Percentiles rank a stretch among this genome's conserved stretches.
phyloP scores from a whole-genome alignment of 257 asterid species.

The Penstemon newberryi region DNA sequence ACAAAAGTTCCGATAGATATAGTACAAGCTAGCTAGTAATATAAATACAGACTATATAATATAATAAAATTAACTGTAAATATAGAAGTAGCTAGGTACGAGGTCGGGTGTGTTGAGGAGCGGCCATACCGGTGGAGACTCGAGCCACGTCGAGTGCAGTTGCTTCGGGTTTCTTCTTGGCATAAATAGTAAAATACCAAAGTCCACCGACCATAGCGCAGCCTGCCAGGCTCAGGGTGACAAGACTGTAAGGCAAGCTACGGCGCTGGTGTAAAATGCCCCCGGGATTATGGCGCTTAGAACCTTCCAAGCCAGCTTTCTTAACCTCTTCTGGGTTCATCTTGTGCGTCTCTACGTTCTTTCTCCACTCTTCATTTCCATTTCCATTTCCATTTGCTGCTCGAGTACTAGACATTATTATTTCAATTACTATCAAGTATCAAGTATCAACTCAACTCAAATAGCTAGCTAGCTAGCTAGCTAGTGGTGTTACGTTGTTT shows the following conservation, averaged over 20 bases:
- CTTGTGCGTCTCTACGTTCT: slow-evolving; percentile 73
- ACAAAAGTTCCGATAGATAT: too few species aligned
- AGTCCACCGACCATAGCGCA: slow-evolving; percentile 44
- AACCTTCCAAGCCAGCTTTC: slow-evolving; percentile 53
- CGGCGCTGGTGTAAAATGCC: slow-evolving; percentile 63
- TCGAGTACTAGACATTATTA: too few species aligned
- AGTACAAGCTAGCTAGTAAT: too few species aligned
- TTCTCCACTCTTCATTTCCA: slow-evolving; percentile 65
- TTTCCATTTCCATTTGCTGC: slow-evolving; percentile 25
- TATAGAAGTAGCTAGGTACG: slow-evolving; percentile 36
- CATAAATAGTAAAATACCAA: slow-evolving; percentile 68
- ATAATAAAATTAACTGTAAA: too few species aligned
- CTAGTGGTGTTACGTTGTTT: too few species aligned
- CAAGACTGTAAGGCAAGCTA: slow-evolving; percentile 51
- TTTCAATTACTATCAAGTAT: too few species aligned
- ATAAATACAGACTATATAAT: too few species aligned
- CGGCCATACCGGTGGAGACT: slow-evolving; percentile 45
- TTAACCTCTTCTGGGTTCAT: slow-evolving; percentile 75
- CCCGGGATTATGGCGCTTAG: slow-evolving; percentile 58
- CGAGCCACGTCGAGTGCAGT: slow-evolving; percentile 58
- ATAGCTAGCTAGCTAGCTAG: too few species aligned
- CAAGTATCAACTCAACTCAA: too few species aligned
- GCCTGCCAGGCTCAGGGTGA: slow-evolving; percentile 44
- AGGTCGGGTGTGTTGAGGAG: slow-evolving; percentile 54
- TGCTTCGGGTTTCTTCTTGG: slow-evolving; percentile 67